Percentiles rank a stretch among this genome's conserved stretches.
phyloP scores from a whole-genome alignment of 805 yeast species.

The Hanseniaspora guilliermondii region DNA sequence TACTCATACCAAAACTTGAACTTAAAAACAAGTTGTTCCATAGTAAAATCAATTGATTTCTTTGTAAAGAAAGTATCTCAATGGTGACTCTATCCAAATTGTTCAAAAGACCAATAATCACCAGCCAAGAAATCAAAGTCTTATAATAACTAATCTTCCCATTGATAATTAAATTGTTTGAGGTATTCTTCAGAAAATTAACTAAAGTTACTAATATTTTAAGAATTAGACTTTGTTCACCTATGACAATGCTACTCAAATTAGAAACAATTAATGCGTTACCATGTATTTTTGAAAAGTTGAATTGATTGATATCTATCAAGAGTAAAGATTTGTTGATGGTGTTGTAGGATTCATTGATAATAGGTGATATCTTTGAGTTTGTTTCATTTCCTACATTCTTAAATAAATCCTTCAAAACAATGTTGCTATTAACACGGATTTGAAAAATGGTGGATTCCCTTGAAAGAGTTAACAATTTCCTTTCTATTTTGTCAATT shows the following conservation, averaged over 20 bases:
- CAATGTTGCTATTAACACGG: conserved; percentile 32
- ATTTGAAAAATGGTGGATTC: conserved; percentile 30
- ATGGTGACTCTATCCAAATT: conserved; percentile 33
- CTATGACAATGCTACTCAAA: conserved; percentile 26
- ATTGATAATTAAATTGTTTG: conserved; percentile 21
- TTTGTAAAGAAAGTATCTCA: conserved; percentile 40
- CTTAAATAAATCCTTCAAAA: conserved; percentile 25
- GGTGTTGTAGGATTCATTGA: conserved; percentile 29
- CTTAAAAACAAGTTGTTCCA: conserved; percentile 53
- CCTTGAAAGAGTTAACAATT: conserved; percentile 29
- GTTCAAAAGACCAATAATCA: conserved; percentile 51
- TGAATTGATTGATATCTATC: conserved; percentile 22
- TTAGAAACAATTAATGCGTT: conserved; percentile 31
- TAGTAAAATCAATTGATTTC: conserved; percentile 44
- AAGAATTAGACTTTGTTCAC: conserved; percentile 33
- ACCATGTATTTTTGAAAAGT: conserved; percentile 30
- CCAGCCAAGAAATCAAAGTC: conserved; percentile 45
- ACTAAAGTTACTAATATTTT: conserved; percentile 35
- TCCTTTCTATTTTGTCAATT: conserved; percentile 25
- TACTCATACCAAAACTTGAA: conserved; percentile 28
- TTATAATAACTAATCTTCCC: conserved; percentile 27
- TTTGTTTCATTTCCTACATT: conserved; percentile 9
- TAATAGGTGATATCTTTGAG: conserved; percentile 25
- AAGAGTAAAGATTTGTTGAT: conserved; percentile 27
- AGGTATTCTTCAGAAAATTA: conserved; percentile 31